Evolutionary conservation across 371 early-diverging fungal genomes (phyloP), one percentile per base, ranked within the genome.

Genomic region (Mortierella sp.): DNA sequence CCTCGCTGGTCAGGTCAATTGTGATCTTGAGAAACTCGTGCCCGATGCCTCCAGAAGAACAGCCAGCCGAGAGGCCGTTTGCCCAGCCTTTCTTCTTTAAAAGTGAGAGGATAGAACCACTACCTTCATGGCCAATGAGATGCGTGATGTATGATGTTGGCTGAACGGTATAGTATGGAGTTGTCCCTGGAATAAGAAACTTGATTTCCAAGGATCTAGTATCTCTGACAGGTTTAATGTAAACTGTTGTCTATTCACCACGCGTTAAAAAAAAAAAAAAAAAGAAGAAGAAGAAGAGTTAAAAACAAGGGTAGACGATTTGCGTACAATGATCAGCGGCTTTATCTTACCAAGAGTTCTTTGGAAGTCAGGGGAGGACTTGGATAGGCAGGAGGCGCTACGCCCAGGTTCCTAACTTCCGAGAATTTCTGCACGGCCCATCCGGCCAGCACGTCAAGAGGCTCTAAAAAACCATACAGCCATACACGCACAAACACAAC

Each of bases 41-140:
- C 0, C 88, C 90, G 64, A 88, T 85, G 0, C 92, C 93, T 24
- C 89, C 92, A 65, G 84, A 76, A 38, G 81, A 71, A 6, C 86
- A 73, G 3, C 93, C 92, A 0, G 92, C 91, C 28, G 86, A 87
- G 53, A 96, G 74, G 38, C 86, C 85, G 40, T 91, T 91, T 4
- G 96, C 97, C 97, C 97, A 97, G 0, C 68, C 96, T 61, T 92
- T 88, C 69, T 90, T 85, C 77, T 96, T 96, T 43, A 98, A 84
- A 16, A 90, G 74, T 2, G 96, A 93, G 38, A 97, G 85, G 28
- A 98, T 87, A 0, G 96, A 96, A 0, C 98, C 98, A 32, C 85
- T 84, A n/a, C 93, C 93, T 78, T 94, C 94, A 76, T 95, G 94
- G 13, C 94, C 94, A 33, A 95, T 86, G 61, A 96, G 82, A 73